These are phyloP conservation scores for Acer yangbiense DNA, from an alignment of 345 rosid genomes.

Conservation along the genomic window DNA sequence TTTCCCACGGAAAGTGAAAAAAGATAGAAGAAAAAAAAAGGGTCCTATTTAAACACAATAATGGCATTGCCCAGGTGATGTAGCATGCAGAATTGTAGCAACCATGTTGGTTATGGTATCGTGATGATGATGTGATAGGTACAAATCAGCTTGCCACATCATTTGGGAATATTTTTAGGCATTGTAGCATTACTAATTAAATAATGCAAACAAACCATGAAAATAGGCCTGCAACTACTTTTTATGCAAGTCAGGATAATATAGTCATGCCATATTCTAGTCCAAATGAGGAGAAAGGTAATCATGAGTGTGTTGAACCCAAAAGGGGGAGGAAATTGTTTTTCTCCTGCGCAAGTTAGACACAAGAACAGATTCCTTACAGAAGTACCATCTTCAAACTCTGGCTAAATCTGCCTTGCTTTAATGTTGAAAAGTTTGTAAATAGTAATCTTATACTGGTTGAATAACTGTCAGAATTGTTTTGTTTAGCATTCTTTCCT, in stretches of 20 bases:
- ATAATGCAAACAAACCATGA: background rate
- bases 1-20: background rate
- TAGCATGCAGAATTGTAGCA: too few species aligned
- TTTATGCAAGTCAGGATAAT: background rate
- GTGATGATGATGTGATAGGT: too few species aligned
- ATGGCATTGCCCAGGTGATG: background rate
- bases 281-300: background rate
- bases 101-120: too few species aligned
- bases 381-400: background rate
- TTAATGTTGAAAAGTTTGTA: background rate
- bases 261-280: background rate
- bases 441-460: background rate
- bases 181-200: background rate
- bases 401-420: background rate
- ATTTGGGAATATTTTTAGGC: too few species aligned
- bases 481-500: background rate
- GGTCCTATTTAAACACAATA: background rate
- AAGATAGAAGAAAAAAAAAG: conserved; percentile 2
- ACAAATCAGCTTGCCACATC: too few species aligned
- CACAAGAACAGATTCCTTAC: background rate
- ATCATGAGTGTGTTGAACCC: background rate
- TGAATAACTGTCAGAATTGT: background rate
- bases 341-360: background rate
- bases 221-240: background rate
- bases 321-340: background rate